Conservation (phyloP, 768 basidiomycete species). For the Rhizopogon sp. region DNA sequence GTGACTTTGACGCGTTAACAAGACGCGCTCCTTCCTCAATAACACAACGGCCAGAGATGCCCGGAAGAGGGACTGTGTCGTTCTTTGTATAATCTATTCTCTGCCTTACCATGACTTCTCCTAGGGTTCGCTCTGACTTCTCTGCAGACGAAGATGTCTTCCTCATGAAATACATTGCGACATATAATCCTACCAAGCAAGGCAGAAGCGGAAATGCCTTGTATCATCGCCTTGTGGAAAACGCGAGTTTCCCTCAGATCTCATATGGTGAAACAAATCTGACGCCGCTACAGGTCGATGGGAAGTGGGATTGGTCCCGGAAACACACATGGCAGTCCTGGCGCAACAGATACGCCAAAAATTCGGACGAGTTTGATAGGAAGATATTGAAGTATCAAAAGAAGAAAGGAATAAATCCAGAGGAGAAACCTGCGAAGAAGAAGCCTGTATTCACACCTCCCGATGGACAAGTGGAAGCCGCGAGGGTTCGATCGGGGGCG, state of each 20-base stretch:
- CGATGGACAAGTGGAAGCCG: not conserved
- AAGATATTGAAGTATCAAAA: conserved; percentile 36
- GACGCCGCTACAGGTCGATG: conserved; percentile 25
- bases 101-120: not conserved
- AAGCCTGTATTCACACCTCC: not conserved
- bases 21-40: not conserved
- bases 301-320: conserved; percentile 47
- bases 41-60: not conserved
- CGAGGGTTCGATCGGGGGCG: not conserved
- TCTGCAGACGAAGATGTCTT: conserved; percentile 36
- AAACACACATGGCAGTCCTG: conserved; percentile 58
- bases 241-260: conserved; percentile 30
- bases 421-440: conserved; percentile 3
- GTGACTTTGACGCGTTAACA: not conserved
- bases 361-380: conserved; percentile 36
- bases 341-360: conserved; percentile 54
- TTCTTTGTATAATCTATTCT: not conserved
- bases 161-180: conserved; percentile 45
- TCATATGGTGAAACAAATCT: not conserved
- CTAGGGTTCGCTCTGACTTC: conserved; percentile 24
- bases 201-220: conserved; percentile 44
- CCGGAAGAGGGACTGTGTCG: not conserved
- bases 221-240: conserved; percentile 37
- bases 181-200: conserved; percentile 32
- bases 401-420: conserved; percentile 18